Conservation (phyloP, 352 stramenopile species). For the Pythium scleroteichum region DNA sequence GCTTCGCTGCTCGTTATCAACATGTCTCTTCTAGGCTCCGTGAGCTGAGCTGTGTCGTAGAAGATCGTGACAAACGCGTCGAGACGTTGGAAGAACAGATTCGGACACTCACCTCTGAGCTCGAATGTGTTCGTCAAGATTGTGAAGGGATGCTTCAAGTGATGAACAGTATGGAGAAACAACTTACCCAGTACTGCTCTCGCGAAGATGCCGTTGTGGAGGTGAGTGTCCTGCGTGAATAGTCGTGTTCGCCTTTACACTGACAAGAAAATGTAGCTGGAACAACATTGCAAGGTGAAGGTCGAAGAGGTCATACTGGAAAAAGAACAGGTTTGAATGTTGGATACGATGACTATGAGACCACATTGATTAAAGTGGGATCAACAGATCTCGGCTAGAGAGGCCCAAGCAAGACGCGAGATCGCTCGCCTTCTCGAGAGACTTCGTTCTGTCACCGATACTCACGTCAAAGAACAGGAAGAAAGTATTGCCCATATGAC, state of each 20-base stretch:
- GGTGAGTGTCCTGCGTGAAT: slow-evolving; percentile 29
- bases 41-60: slow-evolving; percentile 57
- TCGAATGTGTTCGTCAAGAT: slow-evolving; percentile 69
- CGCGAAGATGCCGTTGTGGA: slow-evolving; percentile 74
- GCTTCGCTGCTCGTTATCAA: slow-evolving; percentile 64
- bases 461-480: slow-evolving; percentile 52
- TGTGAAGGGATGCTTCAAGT: slow-evolving; percentile 86
- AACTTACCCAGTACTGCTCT: slow-evolving; percentile 73
- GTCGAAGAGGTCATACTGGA: slow-evolving; percentile 72
- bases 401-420: slow-evolving; percentile 66
- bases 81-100: slow-evolving; percentile 58
- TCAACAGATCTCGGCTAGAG: slow-evolving; percentile 54
- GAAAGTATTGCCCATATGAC: slow-evolving; percentile 34
- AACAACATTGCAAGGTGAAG: slow-evolving; percentile 67
- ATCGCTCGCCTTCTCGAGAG: slow-evolving; percentile 67
- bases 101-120: slow-evolving; percentile 40
- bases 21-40: slow-evolving; percentile 65
- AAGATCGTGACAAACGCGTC: slow-evolving; percentile 52
- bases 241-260: neutral
- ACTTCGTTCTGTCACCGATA: slow-evolving; percentile 45
- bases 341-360: too few species aligned
- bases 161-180: slow-evolving; percentile 82
- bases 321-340: slow-evolving; percentile 60
- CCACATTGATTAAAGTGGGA: neutral
- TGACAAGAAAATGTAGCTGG: slow-evolving; percentile 38